These are phyloP conservation scores for Acacia concinna DNA, from an alignment of 331 rosid genomes.

Conservation along the genomic window DNA sequence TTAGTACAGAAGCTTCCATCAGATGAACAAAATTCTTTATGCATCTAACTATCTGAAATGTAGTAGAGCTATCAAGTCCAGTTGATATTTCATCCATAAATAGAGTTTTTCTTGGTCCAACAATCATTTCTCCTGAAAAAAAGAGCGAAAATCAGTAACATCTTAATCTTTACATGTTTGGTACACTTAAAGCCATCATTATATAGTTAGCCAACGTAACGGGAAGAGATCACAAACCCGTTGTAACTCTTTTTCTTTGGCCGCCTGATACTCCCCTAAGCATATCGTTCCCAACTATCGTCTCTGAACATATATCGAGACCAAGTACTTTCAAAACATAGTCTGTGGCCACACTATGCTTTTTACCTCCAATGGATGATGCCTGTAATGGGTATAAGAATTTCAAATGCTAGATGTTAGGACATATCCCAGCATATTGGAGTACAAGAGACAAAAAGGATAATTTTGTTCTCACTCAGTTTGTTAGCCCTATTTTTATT, in stretches of 20 bases:
- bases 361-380: constrained; percentile 63
- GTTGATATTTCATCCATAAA: constrained; percentile 97
- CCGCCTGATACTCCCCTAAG: constrained; percentile 89
- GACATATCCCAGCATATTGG: not conserved
- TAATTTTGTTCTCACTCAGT: not conserved
- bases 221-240: constrained; percentile 52
- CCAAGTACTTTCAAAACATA: constrained; percentile 82
- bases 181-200: not conserved
- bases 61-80: constrained; percentile 90
- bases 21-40: constrained; percentile 73
- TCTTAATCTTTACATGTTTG: too few species aligned
- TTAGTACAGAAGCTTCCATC: constrained; percentile 77
- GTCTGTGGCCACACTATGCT: constrained; percentile 76
- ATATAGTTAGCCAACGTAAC: not conserved
- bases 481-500: not conserved
- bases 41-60: constrained; percentile 81
- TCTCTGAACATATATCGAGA: constrained; percentile 80
- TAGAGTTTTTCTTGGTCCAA: constrained; percentile 83
- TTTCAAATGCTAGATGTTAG: constrained; percentile 11
- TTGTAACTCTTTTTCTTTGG: constrained; percentile 87
- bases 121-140: constrained; percentile 76
- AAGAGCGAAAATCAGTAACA: not conserved
- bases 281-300: constrained; percentile 83
- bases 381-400: constrained; percentile 52
- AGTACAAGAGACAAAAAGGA: not conserved